phyloP scores from a whole-genome alignment of 1,139 yeast species.

The Kluyveromyces sp. region DNA sequence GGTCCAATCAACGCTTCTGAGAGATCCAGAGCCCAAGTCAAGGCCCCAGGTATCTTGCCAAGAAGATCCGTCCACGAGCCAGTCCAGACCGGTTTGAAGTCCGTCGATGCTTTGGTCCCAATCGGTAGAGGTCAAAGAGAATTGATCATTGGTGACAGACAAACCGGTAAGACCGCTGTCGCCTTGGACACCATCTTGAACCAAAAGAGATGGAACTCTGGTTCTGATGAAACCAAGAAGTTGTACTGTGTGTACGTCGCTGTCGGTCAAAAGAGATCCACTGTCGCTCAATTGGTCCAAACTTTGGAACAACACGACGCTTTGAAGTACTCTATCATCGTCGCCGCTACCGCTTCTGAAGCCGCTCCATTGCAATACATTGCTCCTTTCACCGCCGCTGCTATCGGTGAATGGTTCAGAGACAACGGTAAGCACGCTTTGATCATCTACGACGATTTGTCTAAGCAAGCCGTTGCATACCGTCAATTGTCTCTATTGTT shows the following conservation, averaged over 20 bases:
- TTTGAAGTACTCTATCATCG: constrained; percentile 93
- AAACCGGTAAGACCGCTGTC: constrained; percentile 99
- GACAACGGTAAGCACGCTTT: constrained; percentile 98
- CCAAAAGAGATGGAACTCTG: constrained; percentile 98
- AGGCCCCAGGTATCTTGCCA: constrained; percentile 99
- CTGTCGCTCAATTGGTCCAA: constrained; percentile 99
- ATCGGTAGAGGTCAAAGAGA: constrained; percentile 99
- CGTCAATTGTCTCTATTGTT: constrained; percentile 97
- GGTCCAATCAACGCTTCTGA: constrained; percentile 90
- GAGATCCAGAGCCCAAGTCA: constrained; percentile 92
- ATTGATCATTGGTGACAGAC: constrained; percentile 99
- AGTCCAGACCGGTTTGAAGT: constrained; percentile 99
- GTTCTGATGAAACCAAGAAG: constrained; percentile 92
- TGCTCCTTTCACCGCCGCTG: constrained; percentile 99
- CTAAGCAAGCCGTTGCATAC: constrained; percentile 99
- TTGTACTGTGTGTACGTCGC: constrained; percentile 99
- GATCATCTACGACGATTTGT: constrained; percentile 95
- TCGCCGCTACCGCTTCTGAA: constrained; percentile 99
- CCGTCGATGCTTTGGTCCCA: constrained; percentile 98
- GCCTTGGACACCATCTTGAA: constrained; percentile 97
- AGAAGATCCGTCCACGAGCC: constrained; percentile 98
- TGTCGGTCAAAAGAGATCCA: constrained; percentile 99
- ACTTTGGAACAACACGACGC: constrained; percentile 98
- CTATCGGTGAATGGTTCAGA: constrained; percentile 99
- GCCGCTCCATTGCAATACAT: constrained; percentile 99